Base-by-base conservation (phyloP, 2,329 filamentous ascomycete genomes). In the Penicillium sp. region DNA sequence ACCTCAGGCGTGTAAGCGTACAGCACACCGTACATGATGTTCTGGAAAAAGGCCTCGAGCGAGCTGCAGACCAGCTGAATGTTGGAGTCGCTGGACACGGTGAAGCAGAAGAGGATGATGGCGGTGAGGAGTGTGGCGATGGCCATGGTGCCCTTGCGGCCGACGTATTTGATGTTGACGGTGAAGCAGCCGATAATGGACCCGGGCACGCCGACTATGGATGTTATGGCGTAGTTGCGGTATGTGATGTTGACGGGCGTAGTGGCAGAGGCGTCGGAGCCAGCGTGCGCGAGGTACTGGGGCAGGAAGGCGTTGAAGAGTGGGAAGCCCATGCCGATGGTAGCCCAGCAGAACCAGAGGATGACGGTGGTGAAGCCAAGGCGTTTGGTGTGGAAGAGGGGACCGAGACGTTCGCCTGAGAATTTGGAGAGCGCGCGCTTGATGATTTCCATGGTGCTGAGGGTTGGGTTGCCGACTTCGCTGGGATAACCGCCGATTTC, bases 271-370 rank as follows among this genome's bases (percentile, higher is more conserved):
- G 66, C 61, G 38, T 38, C 26, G 7, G 64, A 66, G 11, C 76
- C 76, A 24, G 83, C 81, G 56, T 84, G 81, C 23, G 85, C 83
- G 58, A 95, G 83, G 67, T 94, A 94, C 63, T 94, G 89, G 0
- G 91, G 91, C n/a, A 96, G 80, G 74, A 95, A 95, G 52, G 89
- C 88, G 71, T 94, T 94, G 81, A 93, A 96, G 1, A 96, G 82
- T 1, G 90, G 90, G 66, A 93, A 95, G 2, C 86, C 90, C 84
- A 95, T 88, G 59, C 90, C 90, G 62, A 95, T 92, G 14, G 84
- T 86, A 0, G 86, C 81, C 90, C 90, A 95, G 68, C 85, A 86
- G 71, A 91, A 89, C 88, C 88, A 91, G 48, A 93, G 69, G 1
- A 83, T 67, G 12, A 71, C 58, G 26, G 80, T 83, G 11, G 77